Evolutionary conservation across 108 stramenopile genomes (phyloP).

Genomic region (Cyclotella distinguenda): DNA sequence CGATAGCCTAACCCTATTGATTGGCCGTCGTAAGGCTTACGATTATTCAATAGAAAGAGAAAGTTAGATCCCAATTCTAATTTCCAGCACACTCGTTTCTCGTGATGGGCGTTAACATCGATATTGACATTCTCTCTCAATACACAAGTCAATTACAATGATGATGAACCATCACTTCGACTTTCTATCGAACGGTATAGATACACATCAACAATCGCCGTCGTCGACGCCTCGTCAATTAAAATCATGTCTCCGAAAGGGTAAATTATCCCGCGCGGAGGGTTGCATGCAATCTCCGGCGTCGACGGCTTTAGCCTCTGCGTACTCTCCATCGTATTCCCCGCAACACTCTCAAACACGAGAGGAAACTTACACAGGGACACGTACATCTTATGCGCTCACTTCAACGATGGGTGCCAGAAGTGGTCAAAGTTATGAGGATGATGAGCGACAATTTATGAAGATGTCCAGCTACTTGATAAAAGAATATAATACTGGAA

Average conservation of each 20-base stretch:
- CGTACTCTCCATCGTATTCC: background rate
- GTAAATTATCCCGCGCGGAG: background rate
- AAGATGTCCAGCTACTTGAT: constrained; percentile 23
- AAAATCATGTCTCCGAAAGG: constrained; percentile 3
- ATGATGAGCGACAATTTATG: constrained; percentile 35
- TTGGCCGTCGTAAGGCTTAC: no score
- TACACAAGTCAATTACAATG: no score
- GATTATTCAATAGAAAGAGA: no score
- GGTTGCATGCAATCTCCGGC: background rate
- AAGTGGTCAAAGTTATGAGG: constrained; percentile 3
- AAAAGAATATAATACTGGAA: constrained; percentile 11
- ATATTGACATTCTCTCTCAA: no score
- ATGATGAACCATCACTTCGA: background rate
- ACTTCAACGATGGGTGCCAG: background rate
- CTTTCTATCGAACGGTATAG: background rate
- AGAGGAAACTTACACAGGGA: background rate
- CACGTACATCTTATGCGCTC: background rate
- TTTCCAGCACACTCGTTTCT: no score
- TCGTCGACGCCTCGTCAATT: background rate
- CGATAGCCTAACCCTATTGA: no score
- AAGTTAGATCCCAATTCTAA: no score
- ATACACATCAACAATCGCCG: background rate
- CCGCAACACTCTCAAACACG: background rate
- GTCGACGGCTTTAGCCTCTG: background rate
- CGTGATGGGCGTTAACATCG: no score